Evolutionary conservation across 164 flowering plant species (phyloP), one percentile per base, ranked within the genome.

Genomic region (Tetracentron sinense): DNA sequence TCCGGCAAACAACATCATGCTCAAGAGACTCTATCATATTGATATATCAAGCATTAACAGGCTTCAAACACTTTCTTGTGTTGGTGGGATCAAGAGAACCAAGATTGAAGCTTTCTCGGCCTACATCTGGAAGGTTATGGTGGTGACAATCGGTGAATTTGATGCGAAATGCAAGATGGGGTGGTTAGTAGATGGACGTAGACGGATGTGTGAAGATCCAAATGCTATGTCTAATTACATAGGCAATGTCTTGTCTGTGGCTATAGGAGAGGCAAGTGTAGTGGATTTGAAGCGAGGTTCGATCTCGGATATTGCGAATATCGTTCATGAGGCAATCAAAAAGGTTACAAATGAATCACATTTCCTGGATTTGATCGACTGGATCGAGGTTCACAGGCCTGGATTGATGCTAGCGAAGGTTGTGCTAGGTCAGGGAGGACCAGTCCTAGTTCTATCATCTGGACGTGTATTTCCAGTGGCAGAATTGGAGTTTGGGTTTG

Each of bases 91-190:
- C 1, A 77, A 58, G 51, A 71, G 81, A 55, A 83, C 85, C 19
- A 83, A 81, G 50, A 76, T 81, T 7, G 88, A 83, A 67, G 85
- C 88, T 26, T 79, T 83, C 69, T 81, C 85, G 0, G 85, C 87
- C 22, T 81, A 83, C 38, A 25, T 83, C 0, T 83, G 87, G 87
- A 81, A 79, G 75, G 28, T 62, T 10, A 76, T 83, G 85, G 82
- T 52, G 4, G 33, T 23, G 1, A 61, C 78, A 28, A 67, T 78
- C 16, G 71, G 67, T 15, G 58, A 69, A 42, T 54, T 44, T 0
- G 63, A 71, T 10, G 42, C 46, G 30, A 64, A 42, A 4, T 81
- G 84, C 70, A 81, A 76, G 74, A 77, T 81, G 82, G 87, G 87
- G 1, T 83, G 83, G 82, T 58, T 81, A 29, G 82, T 81, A 0